Evolutionary conservation across 2,329 filamentous ascomycete species (phyloP).

Genomic region (Ophiostoma sp.): DNA sequence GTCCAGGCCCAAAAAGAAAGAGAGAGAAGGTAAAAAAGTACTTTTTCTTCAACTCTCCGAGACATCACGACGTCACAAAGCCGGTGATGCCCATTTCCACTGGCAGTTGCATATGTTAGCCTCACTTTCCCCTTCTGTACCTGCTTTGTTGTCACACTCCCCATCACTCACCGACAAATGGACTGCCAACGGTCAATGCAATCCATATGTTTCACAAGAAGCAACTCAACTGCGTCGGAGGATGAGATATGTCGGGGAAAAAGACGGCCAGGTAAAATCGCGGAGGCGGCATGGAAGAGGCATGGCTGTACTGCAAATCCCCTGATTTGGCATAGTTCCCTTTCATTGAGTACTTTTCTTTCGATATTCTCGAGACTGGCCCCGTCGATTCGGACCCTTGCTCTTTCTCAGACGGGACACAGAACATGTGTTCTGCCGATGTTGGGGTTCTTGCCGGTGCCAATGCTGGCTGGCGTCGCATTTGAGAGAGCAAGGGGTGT

Average conservation of each 20-base stretch:
- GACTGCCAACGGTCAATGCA: neutral
- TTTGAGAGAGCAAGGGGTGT: neutral
- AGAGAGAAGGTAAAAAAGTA: too few species aligned
- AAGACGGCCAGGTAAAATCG: neutral
- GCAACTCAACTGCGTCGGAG: neutral
- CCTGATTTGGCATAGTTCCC: neutral
- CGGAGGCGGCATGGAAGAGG: neutral
- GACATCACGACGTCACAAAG: neutral
- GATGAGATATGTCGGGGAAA: neutral
- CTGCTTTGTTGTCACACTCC: neutral
- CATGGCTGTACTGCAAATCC: neutral
- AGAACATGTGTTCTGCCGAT: neutral
- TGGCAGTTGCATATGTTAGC: neutral
- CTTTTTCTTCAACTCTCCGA: neutral
- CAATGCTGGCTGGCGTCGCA: neutral
- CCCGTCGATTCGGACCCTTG: neutral
- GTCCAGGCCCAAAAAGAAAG: too few species aligned
- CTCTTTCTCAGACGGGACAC: neutral
- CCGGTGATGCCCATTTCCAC: neutral
- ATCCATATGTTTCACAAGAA: neutral
- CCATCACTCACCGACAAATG: slow-evolving; percentile 1
- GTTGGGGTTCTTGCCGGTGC: neutral
- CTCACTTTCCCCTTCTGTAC: neutral
- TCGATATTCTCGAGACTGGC: neutral
- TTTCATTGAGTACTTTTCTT: neutral